Base-by-base conservation (phyloP, 1,284 basidiomycete genomes). In the Athelia psychrophila region DNA sequence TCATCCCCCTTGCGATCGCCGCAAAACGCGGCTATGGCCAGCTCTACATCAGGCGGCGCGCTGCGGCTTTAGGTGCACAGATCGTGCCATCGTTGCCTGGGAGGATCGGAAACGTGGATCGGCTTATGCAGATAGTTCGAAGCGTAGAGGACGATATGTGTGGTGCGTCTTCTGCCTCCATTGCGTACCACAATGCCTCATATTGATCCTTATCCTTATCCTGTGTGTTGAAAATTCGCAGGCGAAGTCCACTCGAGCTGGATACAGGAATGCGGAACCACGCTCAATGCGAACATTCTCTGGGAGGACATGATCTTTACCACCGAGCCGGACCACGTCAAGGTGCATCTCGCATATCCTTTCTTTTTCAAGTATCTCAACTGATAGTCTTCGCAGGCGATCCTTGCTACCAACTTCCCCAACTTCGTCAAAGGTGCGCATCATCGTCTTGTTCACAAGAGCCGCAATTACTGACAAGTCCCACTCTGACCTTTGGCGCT, bases 301-400 rank as follows among this genome's bases (percentile, higher is more conserved):
- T 68, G 64, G 60, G 55, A 59, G 24, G 56, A 67, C 49, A 53
- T 54, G 20, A 60, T 76, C 33, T 64, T 77, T 47, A 71, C 69
- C 1, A 58, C 53, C 10, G 62, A 60, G n/a, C 68, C 69, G n/a
- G 64, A 69, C 33, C 60, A 69, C 38, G 49, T 60, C 25, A 61
- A 61, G 33, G 33, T 35, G 33, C n/a, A n/a, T 35, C 12, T n/a
- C n/a, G 10, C 33, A n/a, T 35, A 12, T 10, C 33, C n/a, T 35
- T 35, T 12, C 33, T 10, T 35, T 10, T 12, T 10, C 10, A 10
- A 10, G 10, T n/a, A 10, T n/a, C 10, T 35, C n/a, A n/a, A 35
- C n/a, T 10, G 12, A n/a, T 10, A n/a, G n/a, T n/a, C n/a, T n/a
- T n/a, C n/a, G n/a, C n/a, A 59, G 53, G 48, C 50, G 8, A 51